A percentile compares a stretch with the other conserved stretches of the same genome.
These are phyloP conservation scores for Glebionis coronaria DNA, from an alignment of 129 eudicot genomes.

Conservation along the genomic window DNA sequence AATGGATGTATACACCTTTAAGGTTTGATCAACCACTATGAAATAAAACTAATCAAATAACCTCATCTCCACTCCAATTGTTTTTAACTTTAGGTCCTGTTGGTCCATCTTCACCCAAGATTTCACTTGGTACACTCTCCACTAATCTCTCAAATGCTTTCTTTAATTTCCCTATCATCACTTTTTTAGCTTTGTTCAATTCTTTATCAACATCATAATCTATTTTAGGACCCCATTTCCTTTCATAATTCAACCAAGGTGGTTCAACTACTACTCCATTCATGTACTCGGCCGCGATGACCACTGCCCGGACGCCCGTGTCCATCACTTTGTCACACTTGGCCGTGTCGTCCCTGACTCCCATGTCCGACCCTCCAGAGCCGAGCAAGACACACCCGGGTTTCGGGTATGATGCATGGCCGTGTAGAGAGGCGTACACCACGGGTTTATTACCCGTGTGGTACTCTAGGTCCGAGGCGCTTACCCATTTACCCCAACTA, in stretches of 20 bases:
- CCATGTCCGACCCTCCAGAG: slow-evolving; percentile 35
- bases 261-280: slow-evolving; percentile 43
- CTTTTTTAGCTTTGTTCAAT: slow-evolving; percentile 35
- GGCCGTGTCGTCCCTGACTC: slow-evolving; percentile 57
- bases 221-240: slow-evolving; percentile 79
- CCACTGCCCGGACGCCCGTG: slow-evolving; percentile 32
- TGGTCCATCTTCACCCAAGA: slow-evolving; percentile 81
- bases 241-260: slow-evolving; percentile 59
- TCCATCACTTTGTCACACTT: slow-evolving; percentile 54
- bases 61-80: slow-evolving; percentile 59
- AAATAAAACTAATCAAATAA: slow-evolving; percentile 8
- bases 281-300: slow-evolving; percentile 49
- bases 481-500: slow-evolving; percentile 47
- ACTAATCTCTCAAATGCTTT: slow-evolving; percentile 35
- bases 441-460: slow-evolving; percentile 35
- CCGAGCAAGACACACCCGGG: slow-evolving; percentile 55
- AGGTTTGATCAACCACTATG: slow-evolving; percentile 33
- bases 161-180: slow-evolving; percentile 55
- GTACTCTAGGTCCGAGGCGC: slow-evolving; percentile 36
- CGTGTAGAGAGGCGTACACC: slow-evolving; percentile 43
- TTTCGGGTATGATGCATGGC: slow-evolving; percentile 44
- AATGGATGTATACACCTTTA: slow-evolving; percentile 22
- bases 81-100: slow-evolving; percentile 66
- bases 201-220: slow-evolving; percentile 53
- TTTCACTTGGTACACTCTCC: slow-evolving; percentile 51